Conservation (phyloP, 148 eudicot species). For the Vaccinium macrocarpon region DNA sequence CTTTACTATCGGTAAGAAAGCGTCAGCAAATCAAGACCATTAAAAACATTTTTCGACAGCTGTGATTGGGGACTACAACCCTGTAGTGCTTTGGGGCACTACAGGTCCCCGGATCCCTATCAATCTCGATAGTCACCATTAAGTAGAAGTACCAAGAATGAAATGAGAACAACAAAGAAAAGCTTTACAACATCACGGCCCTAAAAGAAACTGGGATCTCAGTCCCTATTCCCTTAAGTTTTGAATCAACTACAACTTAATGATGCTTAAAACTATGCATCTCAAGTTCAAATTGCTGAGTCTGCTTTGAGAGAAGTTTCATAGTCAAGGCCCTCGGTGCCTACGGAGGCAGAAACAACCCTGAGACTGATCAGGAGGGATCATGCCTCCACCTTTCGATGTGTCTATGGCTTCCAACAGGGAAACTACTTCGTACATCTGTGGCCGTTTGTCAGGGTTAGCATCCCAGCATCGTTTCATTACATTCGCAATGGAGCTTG, state of each 20-base stretch:
- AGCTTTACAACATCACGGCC: constrained; percentile 8
- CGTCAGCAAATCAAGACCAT: no score
- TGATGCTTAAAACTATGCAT: not conserved
- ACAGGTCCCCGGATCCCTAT: no score
- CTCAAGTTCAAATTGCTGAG: not conserved
- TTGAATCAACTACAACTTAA: not conserved
- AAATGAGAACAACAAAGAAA: not conserved
- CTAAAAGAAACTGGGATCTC: not conserved
- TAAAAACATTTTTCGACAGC: no score
- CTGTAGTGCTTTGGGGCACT: no score
- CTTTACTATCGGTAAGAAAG: no score
- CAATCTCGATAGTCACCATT: not conserved
- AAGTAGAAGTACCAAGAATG: not conserved
- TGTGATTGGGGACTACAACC: no score
- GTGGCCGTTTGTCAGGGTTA: constrained; percentile 84
- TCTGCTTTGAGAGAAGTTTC: not conserved
- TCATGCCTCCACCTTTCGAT: constrained; percentile 90
- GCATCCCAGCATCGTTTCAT: constrained; percentile 95
- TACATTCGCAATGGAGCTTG: constrained; percentile 67
- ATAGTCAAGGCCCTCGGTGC: constrained; percentile 59
- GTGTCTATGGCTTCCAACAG: constrained; percentile 84
- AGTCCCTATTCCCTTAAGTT: not conserved
- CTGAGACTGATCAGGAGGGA: constrained; percentile 65
- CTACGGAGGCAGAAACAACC: constrained; percentile 66
- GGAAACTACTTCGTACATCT: constrained; percentile 79